Conservation (phyloP, 108 stramenopile genomes). For the Fistulifera solaris region DNA sequence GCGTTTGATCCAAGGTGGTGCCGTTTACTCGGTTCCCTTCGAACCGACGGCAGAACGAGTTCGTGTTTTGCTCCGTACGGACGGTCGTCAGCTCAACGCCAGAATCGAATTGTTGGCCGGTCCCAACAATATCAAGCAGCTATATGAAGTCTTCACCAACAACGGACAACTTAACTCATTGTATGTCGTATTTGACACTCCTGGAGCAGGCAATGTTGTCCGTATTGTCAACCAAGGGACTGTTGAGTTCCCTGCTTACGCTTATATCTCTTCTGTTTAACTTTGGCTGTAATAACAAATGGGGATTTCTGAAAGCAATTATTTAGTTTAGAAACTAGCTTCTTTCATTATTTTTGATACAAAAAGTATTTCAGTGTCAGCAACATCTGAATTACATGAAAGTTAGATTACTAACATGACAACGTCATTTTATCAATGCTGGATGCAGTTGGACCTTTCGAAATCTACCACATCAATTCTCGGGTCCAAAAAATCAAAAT, state of each 20-base stretch:
- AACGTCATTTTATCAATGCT: too few species aligned
- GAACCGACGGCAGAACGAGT: slow-evolving; percentile 31
- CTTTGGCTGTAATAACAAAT: too few species aligned
- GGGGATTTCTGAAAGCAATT: too few species aligned
- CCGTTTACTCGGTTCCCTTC: slow-evolving; percentile 30
- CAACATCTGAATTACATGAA: too few species aligned
- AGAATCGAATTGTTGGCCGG: slow-evolving; percentile 20
- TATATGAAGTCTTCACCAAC: slow-evolving; percentile 31
- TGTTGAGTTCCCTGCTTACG: slow-evolving; percentile 63
- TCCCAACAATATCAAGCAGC: slow-evolving; percentile 10
- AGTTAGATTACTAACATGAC: too few species aligned
- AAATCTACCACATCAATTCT: too few species aligned
- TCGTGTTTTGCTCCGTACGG: slow-evolving; percentile 34
- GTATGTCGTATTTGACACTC: slow-evolving; percentile 41
- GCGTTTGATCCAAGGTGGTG: slow-evolving; percentile 10
- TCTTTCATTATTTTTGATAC: too few species aligned
- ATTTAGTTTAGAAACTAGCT: too few species aligned
- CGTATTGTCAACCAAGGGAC: slow-evolving; percentile 67
- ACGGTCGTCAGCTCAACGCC: slow-evolving; percentile 18
- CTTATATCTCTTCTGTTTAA: slow-evolving; percentile 23
- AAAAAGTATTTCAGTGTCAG: too few species aligned
- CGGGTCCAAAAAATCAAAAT: too few species aligned
- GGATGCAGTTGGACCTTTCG: too few species aligned
- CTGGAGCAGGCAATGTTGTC: slow-evolving; percentile 52
- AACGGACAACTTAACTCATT: slow-evolving; percentile 41